Evolutionary conservation across 352 stramenopile genomes (phyloP), one percentile per base, ranked within the genome.

Genomic region (Phytopythium litorale): DNA sequence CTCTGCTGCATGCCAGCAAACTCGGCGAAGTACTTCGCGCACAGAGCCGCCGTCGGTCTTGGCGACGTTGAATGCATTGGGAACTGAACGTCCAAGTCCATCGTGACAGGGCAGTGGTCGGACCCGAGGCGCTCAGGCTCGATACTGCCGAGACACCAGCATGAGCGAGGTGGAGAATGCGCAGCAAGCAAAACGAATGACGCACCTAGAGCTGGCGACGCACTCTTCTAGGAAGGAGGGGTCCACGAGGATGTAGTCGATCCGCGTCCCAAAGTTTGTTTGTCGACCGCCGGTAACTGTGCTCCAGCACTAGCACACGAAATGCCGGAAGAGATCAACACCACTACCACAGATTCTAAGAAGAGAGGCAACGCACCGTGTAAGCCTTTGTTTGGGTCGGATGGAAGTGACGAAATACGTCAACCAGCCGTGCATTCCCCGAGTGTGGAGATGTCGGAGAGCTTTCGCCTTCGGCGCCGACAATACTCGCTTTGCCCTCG

Each of bases 241-340:
- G n/a, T 92, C 84, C 4, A 87, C 71, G 21, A 97, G 71, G 52
- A 98, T 90, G 58, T 97, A 97, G 69, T 98, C 91, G 58, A 98
- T 94, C 42, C 91, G 85, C 23, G 84, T 89, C 56, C 91, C 91
- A 52, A 91, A 97, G 68, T 98, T 98, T 64, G 88, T 97, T 64
- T 94, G 75, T 12, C 91, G 78, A 16, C 85, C 90, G 1, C 76
- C 77, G 13, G 89, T 97, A 59, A 91, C 64, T 16, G 81, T 96
- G 62, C 79, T 96, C 89, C 90, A 98, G 61, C 88, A 98, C 75
- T 92, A 23, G 1, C 5, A 51, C 19, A 38, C 35, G 48, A 49
- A 0, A 58, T 28, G 15, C n/a, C n/a, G 12, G 16, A 30, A 46
- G 40, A 48, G 32, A 18, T 50, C 21, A 64, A 2, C 19, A 63